These are phyloP conservation scores for Moelleriella libera DNA, from an alignment of 2,329 filamentous ascomycete genomes.

Conservation along the genomic window DNA sequence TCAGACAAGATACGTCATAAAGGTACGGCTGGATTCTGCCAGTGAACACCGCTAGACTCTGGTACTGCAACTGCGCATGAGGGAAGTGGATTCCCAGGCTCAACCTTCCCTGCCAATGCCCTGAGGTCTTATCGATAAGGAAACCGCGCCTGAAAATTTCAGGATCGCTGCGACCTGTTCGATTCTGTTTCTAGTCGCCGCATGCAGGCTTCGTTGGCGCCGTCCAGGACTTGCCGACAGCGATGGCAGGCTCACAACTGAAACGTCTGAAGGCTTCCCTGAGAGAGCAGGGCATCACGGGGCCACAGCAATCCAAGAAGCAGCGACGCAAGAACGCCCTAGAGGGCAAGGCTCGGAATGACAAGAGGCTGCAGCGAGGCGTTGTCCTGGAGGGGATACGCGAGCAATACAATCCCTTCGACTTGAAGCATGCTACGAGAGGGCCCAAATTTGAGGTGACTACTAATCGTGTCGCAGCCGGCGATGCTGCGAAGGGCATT, in stretches of 20 bases:
- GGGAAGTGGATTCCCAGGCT: neutral
- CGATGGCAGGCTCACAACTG: conserved; percentile 89
- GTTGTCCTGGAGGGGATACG: conserved; percentile 74
- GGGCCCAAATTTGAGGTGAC: conserved; percentile 79
- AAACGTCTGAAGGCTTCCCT: conserved; percentile 91
- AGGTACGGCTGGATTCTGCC: neutral
- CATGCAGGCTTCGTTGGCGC: neutral
- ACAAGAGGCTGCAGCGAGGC: conserved; percentile 64
- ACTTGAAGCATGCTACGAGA: conserved; percentile 67
- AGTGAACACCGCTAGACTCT: neutral
- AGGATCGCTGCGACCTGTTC: conserved; percentile 3
- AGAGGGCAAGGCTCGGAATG: conserved; percentile 47
- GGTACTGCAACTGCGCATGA: neutral
- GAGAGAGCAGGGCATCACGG: conserved; percentile 75
- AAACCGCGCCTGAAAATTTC: neutral
- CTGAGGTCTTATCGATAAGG: neutral
- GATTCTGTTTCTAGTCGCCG: neutral
- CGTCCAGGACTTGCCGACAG: conserved; percentile 6
- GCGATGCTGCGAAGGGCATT: conserved; percentile 41
- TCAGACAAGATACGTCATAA: neutral
- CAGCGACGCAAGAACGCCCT: conserved; percentile 65
- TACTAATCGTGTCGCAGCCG: conserved; percentile 42
- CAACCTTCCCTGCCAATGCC: neutral
- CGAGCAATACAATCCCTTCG: conserved; percentile 96
- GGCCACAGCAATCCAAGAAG: conserved; percentile 90